Base-by-base conservation (phyloP, 2,329 filamentous ascomycete species). In the Colletotrichum tropicicola region DNA sequence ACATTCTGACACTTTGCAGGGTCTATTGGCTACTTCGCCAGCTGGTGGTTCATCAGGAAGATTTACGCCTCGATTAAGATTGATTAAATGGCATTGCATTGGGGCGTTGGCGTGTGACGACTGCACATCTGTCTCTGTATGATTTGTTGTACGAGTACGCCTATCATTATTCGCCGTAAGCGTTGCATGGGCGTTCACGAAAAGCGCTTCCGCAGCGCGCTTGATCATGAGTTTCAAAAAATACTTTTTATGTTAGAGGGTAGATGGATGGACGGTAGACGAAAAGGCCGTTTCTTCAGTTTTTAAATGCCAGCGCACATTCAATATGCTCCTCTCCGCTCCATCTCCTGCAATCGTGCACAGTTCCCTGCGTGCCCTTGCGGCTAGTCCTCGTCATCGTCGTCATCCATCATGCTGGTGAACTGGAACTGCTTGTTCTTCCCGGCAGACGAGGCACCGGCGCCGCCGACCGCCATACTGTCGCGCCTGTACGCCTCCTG, bases 41-140 rank as follows among this genome's bases (percentile, higher is more conserved):
- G 93, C 76, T 98, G 94, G 93, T 87, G 91, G 75, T 99, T 99
- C 76, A 91, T 97, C 56, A 89, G 92, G 70, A 95, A 92, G 77
- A 99, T 99, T 67, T 99, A 99, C 78, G 84, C 89, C 23, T 98
- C 94, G n/a, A 97, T 99, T 82, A 99, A 99, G 84, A 94, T 99
- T 69, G 96, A 99, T 76, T 99, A 82, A 78, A 64, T 4, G 43
- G 35, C 35, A 23, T 48, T 12, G 13, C 12, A 35, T 43, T 41
- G 15, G 45, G 52, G 52, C 59, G 25, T 39, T 54, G 30, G 47
- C 30, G 48, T 48, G 47, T 27, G 45, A 52, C 47, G 35, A 43
- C 39, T 21, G 37, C 25, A 47, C 48, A 45, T 39, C 27, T 47
- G 44, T 35, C 27, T 27, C n/a, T 66, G 63, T 64, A 66, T 59